Conservation (phyloP, 2,329 filamentous ascomycete species). For the Aspergillus glaucus region DNA sequence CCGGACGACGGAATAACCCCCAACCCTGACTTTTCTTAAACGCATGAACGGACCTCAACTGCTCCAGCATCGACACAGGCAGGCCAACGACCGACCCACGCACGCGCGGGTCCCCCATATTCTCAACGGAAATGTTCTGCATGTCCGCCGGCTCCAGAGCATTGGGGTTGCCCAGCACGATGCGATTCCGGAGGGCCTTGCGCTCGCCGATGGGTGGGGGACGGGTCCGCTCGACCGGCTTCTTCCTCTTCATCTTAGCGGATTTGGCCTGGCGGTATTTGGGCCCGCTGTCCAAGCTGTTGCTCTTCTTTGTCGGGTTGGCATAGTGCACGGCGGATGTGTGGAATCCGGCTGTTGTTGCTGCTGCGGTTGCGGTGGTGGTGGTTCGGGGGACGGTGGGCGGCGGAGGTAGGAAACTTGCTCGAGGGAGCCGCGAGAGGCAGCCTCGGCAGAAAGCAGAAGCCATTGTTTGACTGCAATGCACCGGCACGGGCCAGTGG, state of each 20-base stretch:
- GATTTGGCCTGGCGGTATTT: constrained; percentile 36
- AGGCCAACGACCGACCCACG: constrained; percentile 64
- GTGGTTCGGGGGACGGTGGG: neutral
- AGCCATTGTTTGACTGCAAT: constrained; percentile 43
- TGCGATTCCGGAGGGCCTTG: constrained; percentile 78
- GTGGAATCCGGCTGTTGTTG: constrained; percentile 44
- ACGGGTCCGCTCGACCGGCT: constrained; percentile 40
- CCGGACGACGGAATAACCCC: constrained; percentile 76
- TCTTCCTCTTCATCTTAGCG: constrained; percentile 42
- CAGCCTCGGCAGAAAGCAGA: constrained; percentile 55
- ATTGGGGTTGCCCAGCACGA: constrained; percentile 91
- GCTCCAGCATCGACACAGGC: constrained; percentile 65
- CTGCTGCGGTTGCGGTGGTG: constrained; percentile 34
- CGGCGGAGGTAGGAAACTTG: constrained; percentile 30
- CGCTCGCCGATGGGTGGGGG: constrained; percentile 70
- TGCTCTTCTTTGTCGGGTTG: constrained; percentile 47
- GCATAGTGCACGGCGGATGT: constrained; percentile 36
- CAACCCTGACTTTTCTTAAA: constrained; percentile 90
- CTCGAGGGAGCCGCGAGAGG: constrained; percentile 43
- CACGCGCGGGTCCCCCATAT: constrained; percentile 49
- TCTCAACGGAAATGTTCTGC: constrained; percentile 52
- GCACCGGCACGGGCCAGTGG: constrained; percentile 28
- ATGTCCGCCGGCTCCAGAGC: constrained; percentile 71
- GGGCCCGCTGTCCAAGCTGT: constrained; percentile 16
- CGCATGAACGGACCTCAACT: constrained; percentile 73